Percentiles rank a stretch among this genome's conserved stretches.
These are phyloP conservation scores for Cyberlindnera mrakii DNA, from an alignment of 805 yeast species.

Conservation along the genomic window DNA sequence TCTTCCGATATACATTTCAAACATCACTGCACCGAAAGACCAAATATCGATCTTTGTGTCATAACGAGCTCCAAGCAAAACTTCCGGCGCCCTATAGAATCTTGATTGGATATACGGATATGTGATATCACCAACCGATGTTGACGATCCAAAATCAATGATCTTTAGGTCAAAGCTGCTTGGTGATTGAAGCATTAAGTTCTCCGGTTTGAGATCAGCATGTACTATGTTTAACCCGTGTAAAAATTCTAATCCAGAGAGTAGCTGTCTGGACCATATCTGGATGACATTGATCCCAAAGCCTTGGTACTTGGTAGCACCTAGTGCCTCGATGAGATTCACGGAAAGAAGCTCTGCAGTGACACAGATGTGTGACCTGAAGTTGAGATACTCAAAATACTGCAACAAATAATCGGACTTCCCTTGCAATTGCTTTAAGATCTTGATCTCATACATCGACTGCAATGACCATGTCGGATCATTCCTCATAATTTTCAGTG, in stretches of 20 bases:
- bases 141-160: conserved; percentile 77
- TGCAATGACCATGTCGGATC: conserved; percentile 70
- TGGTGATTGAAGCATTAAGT: conserved; percentile 52
- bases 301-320: conserved; percentile 44
- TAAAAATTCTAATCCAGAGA: conserved; percentile 54
- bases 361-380: conserved; percentile 79
- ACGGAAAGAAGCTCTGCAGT: conserved; percentile 66
- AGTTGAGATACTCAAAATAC: conserved; percentile 66
- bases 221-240: conserved; percentile 59
- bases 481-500: conserved; percentile 72
- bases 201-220: conserved; percentile 85
- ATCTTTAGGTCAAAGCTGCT: conserved; percentile 49
- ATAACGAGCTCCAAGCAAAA: conserved; percentile 61
- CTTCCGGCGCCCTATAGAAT: conserved; percentile 77
- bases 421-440: conserved; percentile 42
- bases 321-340: conserved; percentile 57
- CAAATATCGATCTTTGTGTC: conserved; percentile 83
- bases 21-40: conserved; percentile 86
- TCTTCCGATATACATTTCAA: conserved; percentile 82
- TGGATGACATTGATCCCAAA: conserved; percentile 35
- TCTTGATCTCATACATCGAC: conserved; percentile 70
- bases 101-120: conserved; percentile 84
- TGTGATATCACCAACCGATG: conserved; percentile 53
- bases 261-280: conserved; percentile 46
- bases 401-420: conserved; percentile 27